Evolutionary conservation across 441 rosid genomes (phyloP).

Genomic region (Populus tomentosa): DNA sequence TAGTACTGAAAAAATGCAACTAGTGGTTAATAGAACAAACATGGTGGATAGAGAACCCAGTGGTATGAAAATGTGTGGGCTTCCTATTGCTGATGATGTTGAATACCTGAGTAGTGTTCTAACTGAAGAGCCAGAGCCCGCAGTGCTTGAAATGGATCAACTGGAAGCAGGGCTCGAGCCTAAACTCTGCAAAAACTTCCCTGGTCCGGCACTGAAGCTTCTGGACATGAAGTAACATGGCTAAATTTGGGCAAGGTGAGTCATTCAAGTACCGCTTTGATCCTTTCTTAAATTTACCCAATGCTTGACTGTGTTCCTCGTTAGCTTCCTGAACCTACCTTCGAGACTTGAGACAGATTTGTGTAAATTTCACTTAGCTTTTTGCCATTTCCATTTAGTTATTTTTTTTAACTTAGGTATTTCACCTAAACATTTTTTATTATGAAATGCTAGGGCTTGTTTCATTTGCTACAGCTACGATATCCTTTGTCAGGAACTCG

Average conservation of each 20-base stretch:
- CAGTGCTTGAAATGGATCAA: constrained; percentile 54
- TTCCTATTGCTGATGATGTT: constrained; percentile 35
- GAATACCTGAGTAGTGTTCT: constrained; percentile 74
- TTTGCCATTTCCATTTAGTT: too few species aligned
- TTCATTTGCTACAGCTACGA: not conserved
- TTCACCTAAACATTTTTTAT: not conserved
- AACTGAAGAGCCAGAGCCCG: constrained; percentile 68
- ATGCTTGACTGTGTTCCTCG: not conserved
- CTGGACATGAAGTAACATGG: constrained; percentile 9
- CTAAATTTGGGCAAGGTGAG: constrained; percentile 38
- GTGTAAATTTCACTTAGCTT: too few species aligned
- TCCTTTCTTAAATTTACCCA: not conserved
- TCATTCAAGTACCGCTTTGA: not conserved
- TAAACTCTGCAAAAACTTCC: constrained; percentile 68
- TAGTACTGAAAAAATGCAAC: constrained; percentile 18
- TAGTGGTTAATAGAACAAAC: constrained; percentile 19
- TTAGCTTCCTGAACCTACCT: too few species aligned
- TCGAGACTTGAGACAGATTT: too few species aligned
- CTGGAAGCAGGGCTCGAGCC: constrained; percentile 78
- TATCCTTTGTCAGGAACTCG: not conserved
- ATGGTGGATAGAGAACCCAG: constrained; percentile 22
- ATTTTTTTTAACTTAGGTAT: too few species aligned
- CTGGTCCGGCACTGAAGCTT: constrained; percentile 22
- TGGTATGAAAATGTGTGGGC: constrained; percentile 21
- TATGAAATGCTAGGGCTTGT: not conserved